Evolutionary conservation across 768 basidiomycete genomes (phyloP).

Genomic region (Tulasnella sp.): DNA sequence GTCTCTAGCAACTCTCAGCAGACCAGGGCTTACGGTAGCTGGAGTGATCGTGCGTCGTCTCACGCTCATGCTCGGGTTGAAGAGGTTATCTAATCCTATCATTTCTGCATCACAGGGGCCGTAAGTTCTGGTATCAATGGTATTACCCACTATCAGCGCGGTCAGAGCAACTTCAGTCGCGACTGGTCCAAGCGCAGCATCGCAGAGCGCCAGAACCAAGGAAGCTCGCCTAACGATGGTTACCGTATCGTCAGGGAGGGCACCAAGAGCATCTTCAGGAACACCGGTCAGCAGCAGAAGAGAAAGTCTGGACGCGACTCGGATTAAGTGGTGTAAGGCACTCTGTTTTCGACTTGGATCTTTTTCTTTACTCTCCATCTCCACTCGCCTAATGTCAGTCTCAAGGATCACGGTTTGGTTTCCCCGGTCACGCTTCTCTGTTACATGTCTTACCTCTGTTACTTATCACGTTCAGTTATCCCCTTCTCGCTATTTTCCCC

Average conservation of each 20-base stretch:
- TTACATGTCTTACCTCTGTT: neutral
- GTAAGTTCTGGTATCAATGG: slow-evolving; percentile 36
- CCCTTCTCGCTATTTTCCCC: neutral
- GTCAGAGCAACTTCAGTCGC: neutral
- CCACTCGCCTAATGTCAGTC: neutral
- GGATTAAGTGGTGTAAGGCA: neutral
- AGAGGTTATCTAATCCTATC: neutral
- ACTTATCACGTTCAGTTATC: slow-evolving; percentile 1
- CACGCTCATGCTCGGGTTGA: neutral
- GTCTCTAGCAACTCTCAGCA: too few relatives aligned
- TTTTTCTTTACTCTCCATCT: neutral
- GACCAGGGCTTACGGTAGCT: slow-evolving; percentile 49
- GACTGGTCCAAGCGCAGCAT: too few relatives aligned
- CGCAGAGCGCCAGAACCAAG: neutral
- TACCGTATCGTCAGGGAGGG: neutral
- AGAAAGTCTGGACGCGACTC: neutral
- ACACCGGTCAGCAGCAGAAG: neutral
- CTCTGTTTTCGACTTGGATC: neutral
- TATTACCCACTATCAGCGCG: slow-evolving; percentile 34
- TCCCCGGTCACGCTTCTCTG: neutral
- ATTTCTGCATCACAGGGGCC: slow-evolving; percentile 43
- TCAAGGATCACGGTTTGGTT: too few relatives aligned
- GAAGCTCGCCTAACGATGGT: slow-evolving; percentile 27
- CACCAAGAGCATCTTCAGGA: neutral
- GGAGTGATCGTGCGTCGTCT: slow-evolving; percentile 47